Base-by-base conservation (phyloP, 305 asterid genomes). In the Ajuga reptans region DNA sequence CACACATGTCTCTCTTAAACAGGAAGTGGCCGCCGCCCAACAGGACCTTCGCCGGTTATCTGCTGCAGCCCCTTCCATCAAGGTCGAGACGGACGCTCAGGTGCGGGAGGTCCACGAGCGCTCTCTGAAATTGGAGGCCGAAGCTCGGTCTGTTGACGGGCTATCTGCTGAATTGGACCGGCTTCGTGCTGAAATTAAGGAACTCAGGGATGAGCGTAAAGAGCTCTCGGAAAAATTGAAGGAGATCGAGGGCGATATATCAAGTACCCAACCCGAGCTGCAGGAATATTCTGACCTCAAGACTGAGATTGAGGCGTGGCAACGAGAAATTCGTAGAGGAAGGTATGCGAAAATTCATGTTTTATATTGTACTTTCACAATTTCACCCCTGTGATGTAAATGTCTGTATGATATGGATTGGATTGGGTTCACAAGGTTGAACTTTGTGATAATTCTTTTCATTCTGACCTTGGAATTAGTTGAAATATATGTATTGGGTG, bases 61-160 rank as follows among this genome's bases (percentile, higher is more conserved):
- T 55, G 85, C 79, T 59, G 62, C 80, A 9, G 90, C 88, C 62
- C 49, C 85, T 60, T 64, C 87, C 62, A 76, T 84, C 72, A 85
- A 85, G 80, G 81, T 90, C 66, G 95, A 88, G 56, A 77, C 80
- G 68, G 92, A 90, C 46, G 85, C 85, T 54, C 90, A 85, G 70
- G 86, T 87, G 77, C 87, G 86, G 14, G 88, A 85, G 72, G 79
- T 92, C 16, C 77, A 84, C 71, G 90, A 92, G 57, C 82, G 82
- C 66, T 83, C 82, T 49, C 72, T 77, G 34, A 76, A 74, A 63
- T 71, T 81, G 76, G 95, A 87, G 84, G 84, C 77, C 1, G 97
- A 88, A 78, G 88, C 84, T 55, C 84, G 84, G 24, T 51, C 82
- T 34, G n/a, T 77, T 9, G 81, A 71, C 10, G 83, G 66, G 29